A percentile compares a stretch with the other conserved stretches of the same genome.
phyloP scores from a whole-genome alignment of 441 rosid genomes.

The Bruguiera hainesii region DNA sequence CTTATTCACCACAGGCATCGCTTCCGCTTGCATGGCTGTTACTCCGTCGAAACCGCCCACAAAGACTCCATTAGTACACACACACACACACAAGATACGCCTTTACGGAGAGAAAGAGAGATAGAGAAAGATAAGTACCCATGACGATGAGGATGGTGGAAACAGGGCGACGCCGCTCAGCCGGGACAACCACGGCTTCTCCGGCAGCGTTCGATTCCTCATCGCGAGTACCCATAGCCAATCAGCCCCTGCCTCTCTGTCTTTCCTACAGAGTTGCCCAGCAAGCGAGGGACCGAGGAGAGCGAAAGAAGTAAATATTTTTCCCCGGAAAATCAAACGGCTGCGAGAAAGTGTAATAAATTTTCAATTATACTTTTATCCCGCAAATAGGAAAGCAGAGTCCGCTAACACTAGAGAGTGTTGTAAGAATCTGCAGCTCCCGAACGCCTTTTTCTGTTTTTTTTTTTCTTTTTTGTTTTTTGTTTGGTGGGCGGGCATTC shows the following conservation, averaged over 20 bases:
- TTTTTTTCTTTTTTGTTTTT: too few species aligned
- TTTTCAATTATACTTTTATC: too few species aligned
- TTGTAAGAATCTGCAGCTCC: too few species aligned
- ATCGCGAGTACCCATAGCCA: constrained; percentile 46
- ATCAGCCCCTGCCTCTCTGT: neutral
- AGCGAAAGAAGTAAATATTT: neutral
- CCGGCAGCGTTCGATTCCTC: constrained; percentile 37
- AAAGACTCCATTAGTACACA: neutral
- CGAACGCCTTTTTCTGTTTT: too few species aligned
- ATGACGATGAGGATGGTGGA: constrained; percentile 65
- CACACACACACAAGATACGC: neutral
- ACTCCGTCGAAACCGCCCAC: neutral
- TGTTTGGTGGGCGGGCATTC: too few species aligned
- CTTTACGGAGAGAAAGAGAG: neutral
- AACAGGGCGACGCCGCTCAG: constrained; percentile 39
- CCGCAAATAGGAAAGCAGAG: too few species aligned
- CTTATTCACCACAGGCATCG: constrained; percentile 67
- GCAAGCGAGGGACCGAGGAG: neutral
- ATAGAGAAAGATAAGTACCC: constrained; percentile 33
- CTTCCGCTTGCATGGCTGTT: constrained; percentile 90
- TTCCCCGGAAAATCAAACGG: neutral
- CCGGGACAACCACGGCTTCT: constrained; percentile 31
- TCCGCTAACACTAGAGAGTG: too few species aligned
- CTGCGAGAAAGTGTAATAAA: too few species aligned
- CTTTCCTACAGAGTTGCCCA: neutral